Percentiles rank a stretch among this genome's conserved stretches.
These are phyloP conservation scores for Xylariomycetidae sp. DNA, from an alignment of 2,329 filamentous ascomycete genomes.

Conservation along the genomic window DNA sequence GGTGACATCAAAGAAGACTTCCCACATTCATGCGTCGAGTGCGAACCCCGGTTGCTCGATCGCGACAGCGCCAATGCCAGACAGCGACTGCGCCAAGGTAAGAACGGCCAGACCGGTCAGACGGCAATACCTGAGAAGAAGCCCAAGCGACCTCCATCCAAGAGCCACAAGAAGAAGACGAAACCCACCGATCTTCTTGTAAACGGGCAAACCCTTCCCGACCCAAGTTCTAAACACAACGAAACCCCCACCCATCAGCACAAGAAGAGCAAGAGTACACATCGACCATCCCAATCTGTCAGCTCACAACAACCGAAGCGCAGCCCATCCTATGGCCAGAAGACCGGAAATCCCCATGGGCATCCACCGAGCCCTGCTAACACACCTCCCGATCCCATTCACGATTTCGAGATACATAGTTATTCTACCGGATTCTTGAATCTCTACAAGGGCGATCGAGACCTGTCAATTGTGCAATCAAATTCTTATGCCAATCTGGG, in stretches of 20 bases:
- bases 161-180: constrained; percentile 82
- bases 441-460: constrained; percentile 59
- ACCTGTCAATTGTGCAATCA: constrained; percentile 56
- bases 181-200: constrained; percentile 65
- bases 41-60: constrained; percentile 73
- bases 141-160: constrained; percentile 68
- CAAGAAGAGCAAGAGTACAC: constrained; percentile 79
- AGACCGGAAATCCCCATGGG: constrained; percentile 51
- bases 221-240: constrained; percentile 50
- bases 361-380: constrained; percentile 73
- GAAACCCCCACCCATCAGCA: constrained; percentile 50
- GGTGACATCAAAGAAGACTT: constrained; percentile 67
- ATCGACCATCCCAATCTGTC: constrained; percentile 73
- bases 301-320: constrained; percentile 63
- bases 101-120: constrained; percentile 31
- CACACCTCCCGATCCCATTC: constrained; percentile 60
- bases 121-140: constrained; percentile 60
- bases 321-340: constrained; percentile 60
- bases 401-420: constrained; percentile 60
- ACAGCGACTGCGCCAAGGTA: constrained; percentile 55
- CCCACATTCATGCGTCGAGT: constrained; percentile 85
- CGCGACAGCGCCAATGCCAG: constrained; percentile 69
- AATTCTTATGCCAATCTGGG: constrained; percentile 76
- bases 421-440: constrained; percentile 74
- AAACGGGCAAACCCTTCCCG: constrained; percentile 61